Base-by-base conservation (phyloP, 108 stramenopile genomes). In the Tribonema minus region DNA sequence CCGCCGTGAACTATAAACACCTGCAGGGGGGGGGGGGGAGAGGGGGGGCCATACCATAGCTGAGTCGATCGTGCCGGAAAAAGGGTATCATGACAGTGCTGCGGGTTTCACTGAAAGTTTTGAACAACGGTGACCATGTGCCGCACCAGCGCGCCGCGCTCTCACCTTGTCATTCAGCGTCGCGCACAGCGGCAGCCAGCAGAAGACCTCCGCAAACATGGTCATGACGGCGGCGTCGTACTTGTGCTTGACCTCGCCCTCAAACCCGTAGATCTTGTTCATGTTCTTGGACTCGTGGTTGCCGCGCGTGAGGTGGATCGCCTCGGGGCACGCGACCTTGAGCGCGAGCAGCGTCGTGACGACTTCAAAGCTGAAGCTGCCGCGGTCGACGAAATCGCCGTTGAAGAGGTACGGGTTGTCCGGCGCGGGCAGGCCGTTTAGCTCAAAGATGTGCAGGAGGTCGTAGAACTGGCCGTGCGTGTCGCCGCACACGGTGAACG, bases 381-480 rank as follows among this genome's bases (percentile, higher is more conserved):
- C 98, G 1, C 98, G 92, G 84, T 99, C 98, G 20, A 97, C 96
- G 70, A 95, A 96, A 81, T 99, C 98, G 30, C 98, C 98, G 88
- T 99, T 99, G 89, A 97, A 99, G 3, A 97, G 84, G 83, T 96
- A 97, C 3, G 95, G 94, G 80, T 96, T 95, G 66, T 64, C 76
- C 34, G 82, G 66, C 37, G 89, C 88, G 28, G 98, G 96, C 68
- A 73, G 81, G 25, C 86, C 86, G 86, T 96, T 98, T 60, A 93
- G 71, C 67, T 95, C 86, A 85, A 99, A 99, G 71, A 99, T 96
- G 81, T 96, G 91, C 40, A 96, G 81, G n/a, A 97, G 91, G 80
- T 99, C 98, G 84, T 97, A 99, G 84, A 88, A 99, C 82, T 99
- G 98, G 3, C 98, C 98, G 83, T 99, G 98, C 2, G 96, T 97